Percentiles rank a stretch among this genome's conserved stretches.
Evolutionary conservation across 176 grass and related monocot genomes (phyloP).

Genomic region (Eremochloa ophiuroides): DNA sequence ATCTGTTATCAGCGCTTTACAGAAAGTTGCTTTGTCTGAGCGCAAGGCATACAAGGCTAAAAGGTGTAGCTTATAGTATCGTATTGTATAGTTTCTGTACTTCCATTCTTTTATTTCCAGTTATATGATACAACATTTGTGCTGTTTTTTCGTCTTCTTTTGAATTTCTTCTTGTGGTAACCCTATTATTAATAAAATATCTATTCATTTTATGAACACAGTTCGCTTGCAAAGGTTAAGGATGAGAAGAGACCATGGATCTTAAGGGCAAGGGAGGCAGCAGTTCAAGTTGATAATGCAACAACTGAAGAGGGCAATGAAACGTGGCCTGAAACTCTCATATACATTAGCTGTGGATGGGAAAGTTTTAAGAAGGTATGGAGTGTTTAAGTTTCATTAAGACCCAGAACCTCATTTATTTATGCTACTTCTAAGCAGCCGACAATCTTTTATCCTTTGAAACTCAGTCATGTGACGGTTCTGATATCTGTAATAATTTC

Average conservation of each 20-base stretch:
- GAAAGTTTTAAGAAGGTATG: constrained; percentile 93
- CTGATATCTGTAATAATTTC: constrained; percentile 27
- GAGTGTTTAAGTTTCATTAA: not conserved
- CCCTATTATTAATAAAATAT: constrained; percentile 5
- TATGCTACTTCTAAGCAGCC: not conserved
- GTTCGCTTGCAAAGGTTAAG: constrained; percentile 65
- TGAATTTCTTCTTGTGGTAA: not conserved
- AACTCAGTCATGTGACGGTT: constrained; percentile 12
- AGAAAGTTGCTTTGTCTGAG: constrained; percentile 62
- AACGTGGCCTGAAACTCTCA: constrained; percentile 76
- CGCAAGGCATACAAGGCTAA: constrained; percentile 53
- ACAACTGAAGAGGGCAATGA: constrained; percentile 42
- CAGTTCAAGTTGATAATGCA: constrained; percentile 67
- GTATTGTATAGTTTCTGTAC: constrained; percentile 6
- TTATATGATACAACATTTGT: constrained; percentile 2
- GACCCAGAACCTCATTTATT: not conserved
- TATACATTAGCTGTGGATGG: constrained; percentile 99
- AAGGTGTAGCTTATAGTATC: constrained; percentile 39
- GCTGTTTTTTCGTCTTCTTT: not conserved
- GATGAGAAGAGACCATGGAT: constrained; percentile 98
- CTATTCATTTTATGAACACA: constrained; percentile 37
- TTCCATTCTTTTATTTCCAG: constrained; percentile 9
- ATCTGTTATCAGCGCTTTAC: constrained; percentile 74
- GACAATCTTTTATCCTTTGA: not conserved
- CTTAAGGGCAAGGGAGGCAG: constrained; percentile 80